phyloP scores from a whole-genome alignment of 176 grass and related monocot species.

The Cocos nucifera region DNA sequence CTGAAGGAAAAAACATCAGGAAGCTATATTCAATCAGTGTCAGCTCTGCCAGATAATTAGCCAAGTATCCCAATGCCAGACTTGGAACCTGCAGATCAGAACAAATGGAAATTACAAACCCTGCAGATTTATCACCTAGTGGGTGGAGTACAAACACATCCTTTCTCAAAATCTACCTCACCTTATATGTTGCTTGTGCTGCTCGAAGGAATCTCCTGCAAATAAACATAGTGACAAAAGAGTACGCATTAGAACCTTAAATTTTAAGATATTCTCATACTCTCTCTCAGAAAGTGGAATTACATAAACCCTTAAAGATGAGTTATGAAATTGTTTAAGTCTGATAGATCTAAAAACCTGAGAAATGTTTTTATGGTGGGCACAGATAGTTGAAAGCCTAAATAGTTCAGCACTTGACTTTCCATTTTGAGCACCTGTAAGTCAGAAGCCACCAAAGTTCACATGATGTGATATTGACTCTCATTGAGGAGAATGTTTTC shows the following conservation, averaged over 20 bases:
- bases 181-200: slow-evolving; percentile 49
- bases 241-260: no score
- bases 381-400: slow-evolving; percentile 73
- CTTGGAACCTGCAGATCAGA: slow-evolving; percentile 29
- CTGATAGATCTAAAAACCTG: slow-evolving; percentile 33
- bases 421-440: slow-evolving; percentile 84
- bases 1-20: slow-evolving; percentile 77
- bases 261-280: no score
- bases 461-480: no score
- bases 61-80: slow-evolving; percentile 41
- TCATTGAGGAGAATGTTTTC: no score
- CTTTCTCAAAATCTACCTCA: slow-evolving; percentile 11
- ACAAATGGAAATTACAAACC: not conserved
- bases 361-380: slow-evolving; percentile 83
- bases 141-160: no score
- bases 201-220: slow-evolving; percentile 87
- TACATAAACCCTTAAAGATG: no score
- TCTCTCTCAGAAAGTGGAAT: no score
- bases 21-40: slow-evolving; percentile 56
- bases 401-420: slow-evolving; percentile 35
- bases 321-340: no score
- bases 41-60: slow-evolving; percentile 79
- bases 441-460: slow-evolving; percentile 17
- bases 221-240: not conserved
- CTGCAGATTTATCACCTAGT: no score